Base-by-base conservation (phyloP, 2,329 filamentous ascomycete genomes). In the Drechmeria coniospora region DNA sequence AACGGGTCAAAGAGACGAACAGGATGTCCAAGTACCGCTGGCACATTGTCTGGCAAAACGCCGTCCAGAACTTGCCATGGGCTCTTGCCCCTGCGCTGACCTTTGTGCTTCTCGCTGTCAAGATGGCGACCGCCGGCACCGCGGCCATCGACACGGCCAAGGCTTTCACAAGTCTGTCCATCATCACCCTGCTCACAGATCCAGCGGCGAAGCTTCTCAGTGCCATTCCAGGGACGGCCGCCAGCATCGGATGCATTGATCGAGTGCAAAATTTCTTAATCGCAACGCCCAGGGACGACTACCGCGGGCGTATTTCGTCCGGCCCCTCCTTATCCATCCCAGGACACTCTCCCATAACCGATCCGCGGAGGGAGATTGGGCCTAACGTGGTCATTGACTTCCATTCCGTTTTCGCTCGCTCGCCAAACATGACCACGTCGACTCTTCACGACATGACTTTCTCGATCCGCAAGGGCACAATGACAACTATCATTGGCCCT, bases 1-100 rank as follows among this genome's bases (percentile, higher is more conserved):
- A 57, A 8, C 40, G 54, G 8, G 37, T 50, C 5, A 28, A 43
- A 13, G 53, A 55, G 35, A 35, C 29, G 11, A 19, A 22, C 2
- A 23, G 14, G 8, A 35, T 36, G 36, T 13, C 29, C 12, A 29
- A 13, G 14, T 27, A 27, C 20, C 12, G 31, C 14, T 36, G 35
- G 35, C 31, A 16, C 23, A 32, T 39, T 29, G 31, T 34, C 6
- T 36, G 35, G 36, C 33, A 39, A 16, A 36, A 36, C 21, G 31
- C 30, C 16, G 32, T 35, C 9, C 34, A 36, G 22, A 38, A 38
- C 23, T 15, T 38, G 15, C 34, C 34, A 2, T 38, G 36, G 34
- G 31, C 32, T 15, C 23, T 35, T 6, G 31, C 30, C 5, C 32
- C 34, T 2, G 29, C 34, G 12, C 16, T 33, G 2, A 35, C 36